Evolutionary conservation across 2,329 filamentous ascomycete species (phyloP), one percentile per base, ranked within the genome.

Genomic region (Myotisia sp.): DNA sequence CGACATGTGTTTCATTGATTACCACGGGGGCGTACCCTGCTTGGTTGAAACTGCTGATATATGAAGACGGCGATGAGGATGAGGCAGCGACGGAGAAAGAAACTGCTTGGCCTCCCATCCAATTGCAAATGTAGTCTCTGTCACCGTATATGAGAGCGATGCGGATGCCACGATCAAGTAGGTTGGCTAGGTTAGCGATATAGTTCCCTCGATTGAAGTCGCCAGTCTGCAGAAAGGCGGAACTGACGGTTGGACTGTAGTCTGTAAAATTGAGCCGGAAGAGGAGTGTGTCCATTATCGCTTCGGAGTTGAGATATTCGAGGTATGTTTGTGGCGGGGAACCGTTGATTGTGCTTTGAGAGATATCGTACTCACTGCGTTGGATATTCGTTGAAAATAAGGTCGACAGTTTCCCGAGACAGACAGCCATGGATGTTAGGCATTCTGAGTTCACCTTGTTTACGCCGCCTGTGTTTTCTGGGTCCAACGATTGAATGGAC

Each of bases 51-150:
- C 2, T 53, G 46, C 4, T 54, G 47, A 4, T 59, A 72, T 57
- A 1, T 58, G 58, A 3, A 71, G 52, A 36, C 63, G 66, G 5
- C 6, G 24, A 23, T 16, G 33, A 28, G 29, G 64, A 57, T 6
- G 64, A 59, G 23, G 73, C 38, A 23, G 65, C 54, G 0, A 84
- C 59, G 5, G 67, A 65, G 3, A 83, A 62, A 2, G 76, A 79
- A 26, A 64, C 61, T 4, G 55, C 49, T 44, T 74, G 68, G 29
- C 68, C 70, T 6, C 69, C 70, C 14, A 70, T 54, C 71, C 70
- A 74, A 42, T 70, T 68, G 46, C 66, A 68, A 2, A 62, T 59
- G 42, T 57, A 70, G 47, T 71, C 67, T 2, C 64, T 59, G 41
- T 71, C 68, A 1, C 68, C 67, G 44, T 68, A 69, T 33, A 68